These are phyloP conservation scores for Solanum gracilifrons DNA, from an alignment of 257 asterid species.

Conservation along the genomic window DNA sequence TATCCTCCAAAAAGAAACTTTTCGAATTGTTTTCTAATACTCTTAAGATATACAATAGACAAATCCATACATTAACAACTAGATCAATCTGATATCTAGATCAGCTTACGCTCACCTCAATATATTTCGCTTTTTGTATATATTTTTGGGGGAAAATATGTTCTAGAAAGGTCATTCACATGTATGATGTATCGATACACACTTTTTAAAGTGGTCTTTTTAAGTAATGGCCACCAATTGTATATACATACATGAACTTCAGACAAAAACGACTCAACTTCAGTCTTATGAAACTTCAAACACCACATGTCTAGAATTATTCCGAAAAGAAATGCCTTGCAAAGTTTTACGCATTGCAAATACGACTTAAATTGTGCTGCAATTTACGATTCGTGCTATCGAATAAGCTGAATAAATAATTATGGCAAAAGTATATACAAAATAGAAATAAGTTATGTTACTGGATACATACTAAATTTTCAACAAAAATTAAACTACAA, in stretches of 20 bases:
- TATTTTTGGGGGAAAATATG: not conserved
- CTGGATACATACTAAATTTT: not conserved
- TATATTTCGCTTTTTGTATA: not conserved
- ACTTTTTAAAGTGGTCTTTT: not conserved
- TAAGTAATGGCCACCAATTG: not conserved
- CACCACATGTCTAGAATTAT: not conserved
- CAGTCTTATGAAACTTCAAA: not conserved
- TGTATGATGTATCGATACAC: not conserved
- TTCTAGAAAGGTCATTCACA: not conserved
- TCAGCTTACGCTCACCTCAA: not conserved
- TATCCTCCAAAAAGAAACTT: not conserved
- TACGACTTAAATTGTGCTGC: not conserved
- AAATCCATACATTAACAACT: not conserved
- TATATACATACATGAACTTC: not conserved
- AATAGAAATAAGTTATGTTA: not conserved
- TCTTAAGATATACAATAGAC: not conserved
- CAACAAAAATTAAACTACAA: not conserved
- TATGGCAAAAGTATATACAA: not conserved
- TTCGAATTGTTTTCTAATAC: not conserved
- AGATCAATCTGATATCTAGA: not conserved
- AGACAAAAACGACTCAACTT: not conserved
- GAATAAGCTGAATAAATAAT: not conserved
- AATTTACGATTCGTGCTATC: not conserved
- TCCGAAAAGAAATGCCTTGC: not conserved
- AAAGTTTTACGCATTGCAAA: not conserved